A percentile compares a stretch with the other conserved stretches of the same genome.
These are phyloP conservation scores for Entoloma clypeatum DNA, from an alignment of 1,284 basidiomycete genomes.

Conservation along the genomic window DNA sequence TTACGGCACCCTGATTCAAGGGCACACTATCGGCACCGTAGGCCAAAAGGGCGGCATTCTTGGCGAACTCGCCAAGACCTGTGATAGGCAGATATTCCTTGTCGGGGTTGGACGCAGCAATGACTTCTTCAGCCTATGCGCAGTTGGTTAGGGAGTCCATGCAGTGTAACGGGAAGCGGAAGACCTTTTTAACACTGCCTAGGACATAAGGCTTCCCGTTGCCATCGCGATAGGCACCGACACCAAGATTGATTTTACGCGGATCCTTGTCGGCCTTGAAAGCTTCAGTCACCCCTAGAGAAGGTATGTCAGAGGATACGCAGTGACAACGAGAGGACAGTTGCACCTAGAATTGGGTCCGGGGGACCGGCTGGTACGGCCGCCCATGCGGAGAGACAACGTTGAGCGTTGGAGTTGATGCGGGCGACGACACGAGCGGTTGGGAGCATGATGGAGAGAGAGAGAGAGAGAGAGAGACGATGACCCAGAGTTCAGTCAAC, in stretches of 20 bases:
- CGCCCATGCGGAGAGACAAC: constrained; percentile 74
- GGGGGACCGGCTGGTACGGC: constrained; percentile 86
- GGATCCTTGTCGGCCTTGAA: constrained; percentile 92
- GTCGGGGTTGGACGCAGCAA: constrained; percentile 73
- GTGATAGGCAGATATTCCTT: constrained; percentile 99
- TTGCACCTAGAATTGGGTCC: constrained; percentile 87
- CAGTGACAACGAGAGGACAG: constrained; percentile 12
- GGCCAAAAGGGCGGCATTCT: constrained; percentile 87
- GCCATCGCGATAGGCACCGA: constrained; percentile 92
- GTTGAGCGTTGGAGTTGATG: constrained; percentile 33
- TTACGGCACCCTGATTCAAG: constrained; percentile 71
- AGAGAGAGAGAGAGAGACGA: constrained; percentile 19
- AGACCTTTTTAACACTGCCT: constrained; percentile 82
- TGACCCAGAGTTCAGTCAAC: too few relatives aligned
- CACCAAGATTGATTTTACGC: constrained; percentile 96
- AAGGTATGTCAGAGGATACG: constrained; percentile 3
- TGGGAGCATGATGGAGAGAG: constrained; percentile 38
- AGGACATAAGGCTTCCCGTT: constrained; percentile 96
- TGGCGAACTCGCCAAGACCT: constrained; percentile 85
- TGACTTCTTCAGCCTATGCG: constrained; percentile 73
- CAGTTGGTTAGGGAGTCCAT: constrained; percentile 6
- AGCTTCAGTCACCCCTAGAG: constrained; percentile 80
- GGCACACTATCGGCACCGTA: constrained; percentile 84
- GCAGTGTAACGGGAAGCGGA: constrained; percentile 14
- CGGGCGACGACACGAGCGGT: constrained; percentile 36